phyloP scores from a whole-genome alignment of 345 rosid species.

The Capsella bursapastoris region DNA sequence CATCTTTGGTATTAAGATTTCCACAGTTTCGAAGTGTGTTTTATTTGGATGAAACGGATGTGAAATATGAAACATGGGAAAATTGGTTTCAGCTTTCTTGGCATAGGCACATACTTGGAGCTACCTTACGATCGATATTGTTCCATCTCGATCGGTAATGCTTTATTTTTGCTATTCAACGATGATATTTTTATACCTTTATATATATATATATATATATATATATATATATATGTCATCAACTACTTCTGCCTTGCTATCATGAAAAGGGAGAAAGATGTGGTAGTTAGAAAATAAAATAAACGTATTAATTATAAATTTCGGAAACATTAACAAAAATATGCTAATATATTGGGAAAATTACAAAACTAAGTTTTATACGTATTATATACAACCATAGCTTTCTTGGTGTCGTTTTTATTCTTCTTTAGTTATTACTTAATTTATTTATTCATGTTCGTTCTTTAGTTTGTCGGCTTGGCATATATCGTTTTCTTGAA shows the following conservation, averaged over 20 bases:
- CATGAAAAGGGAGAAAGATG: conserved; percentile 7
- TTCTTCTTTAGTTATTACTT: neutral
- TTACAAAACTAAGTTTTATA: neutral
- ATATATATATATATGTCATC: neutral
- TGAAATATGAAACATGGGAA: conserved; percentile 25
- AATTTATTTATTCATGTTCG: too few species aligned
- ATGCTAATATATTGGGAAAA: neutral
- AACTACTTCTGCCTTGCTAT: neutral
- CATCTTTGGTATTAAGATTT: neutral
- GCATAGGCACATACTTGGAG: conserved; percentile 26
- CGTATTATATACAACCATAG: neutral
- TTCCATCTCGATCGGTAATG: conserved; percentile 9
- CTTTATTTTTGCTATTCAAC: neutral
- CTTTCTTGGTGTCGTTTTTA: conserved; percentile 1
- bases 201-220: neutral
- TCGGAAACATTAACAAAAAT: neutral
- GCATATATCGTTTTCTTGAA: neutral
- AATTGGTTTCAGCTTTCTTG: conserved; percentile 33
- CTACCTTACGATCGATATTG: conserved; percentile 16
- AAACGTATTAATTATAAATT: neutral
- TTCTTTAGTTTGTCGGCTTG: neutral
- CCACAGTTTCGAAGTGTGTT: neutral
- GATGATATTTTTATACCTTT: neutral
- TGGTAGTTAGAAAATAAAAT: neutral
- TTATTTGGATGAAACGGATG: conserved; percentile 11